Conservation (phyloP, 345 rosid species). For the Salix viminalis region DNA sequence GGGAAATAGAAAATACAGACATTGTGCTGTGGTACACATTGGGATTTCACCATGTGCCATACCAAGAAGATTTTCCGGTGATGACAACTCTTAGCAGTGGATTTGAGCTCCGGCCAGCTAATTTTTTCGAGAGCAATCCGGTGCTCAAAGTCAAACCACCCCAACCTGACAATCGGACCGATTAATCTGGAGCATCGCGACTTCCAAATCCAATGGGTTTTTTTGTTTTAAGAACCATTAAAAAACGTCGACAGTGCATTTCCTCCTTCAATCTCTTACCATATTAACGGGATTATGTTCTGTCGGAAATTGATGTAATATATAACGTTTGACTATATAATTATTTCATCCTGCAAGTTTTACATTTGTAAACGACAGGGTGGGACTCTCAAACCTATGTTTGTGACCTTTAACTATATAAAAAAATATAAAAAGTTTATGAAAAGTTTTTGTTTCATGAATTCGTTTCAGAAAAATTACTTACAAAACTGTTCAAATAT, state of each 20-base stretch:
- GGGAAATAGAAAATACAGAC: slow-evolving; percentile 25
- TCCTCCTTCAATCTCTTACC: not conserved
- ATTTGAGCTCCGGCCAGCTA: slow-evolving; percentile 18
- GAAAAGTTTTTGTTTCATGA: too few relatives aligned
- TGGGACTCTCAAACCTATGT: too few relatives aligned
- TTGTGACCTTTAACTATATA: too few relatives aligned
- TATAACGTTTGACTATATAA: too few relatives aligned
- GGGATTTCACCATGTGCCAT: slow-evolving; percentile 34
- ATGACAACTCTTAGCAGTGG: slow-evolving; percentile 24
- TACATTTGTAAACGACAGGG: too few relatives aligned
- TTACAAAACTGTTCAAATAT: too few relatives aligned
- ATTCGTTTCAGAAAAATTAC: too few relatives aligned
- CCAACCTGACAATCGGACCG: not conserved
- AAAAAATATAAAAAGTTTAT: too few relatives aligned
- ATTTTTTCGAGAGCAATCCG: slow-evolving; percentile 17
- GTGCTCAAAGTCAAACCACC: slow-evolving; percentile 9
- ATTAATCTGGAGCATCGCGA: not conserved
- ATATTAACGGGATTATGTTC: too few relatives aligned
- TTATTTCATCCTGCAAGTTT: too few relatives aligned
- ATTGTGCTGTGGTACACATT: slow-evolving; percentile 28
- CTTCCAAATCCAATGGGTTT: not conserved
- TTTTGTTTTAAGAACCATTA: slow-evolving; percentile 14
- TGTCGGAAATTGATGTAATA: too few relatives aligned
- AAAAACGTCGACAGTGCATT: not conserved
- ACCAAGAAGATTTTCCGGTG: slow-evolving; percentile 30